A percentile compares a stretch with the other conserved stretches of the same genome.
Evolutionary conservation across 140 eudicot species (phyloP).

Genomic region (Oenanthe javanica): DNA sequence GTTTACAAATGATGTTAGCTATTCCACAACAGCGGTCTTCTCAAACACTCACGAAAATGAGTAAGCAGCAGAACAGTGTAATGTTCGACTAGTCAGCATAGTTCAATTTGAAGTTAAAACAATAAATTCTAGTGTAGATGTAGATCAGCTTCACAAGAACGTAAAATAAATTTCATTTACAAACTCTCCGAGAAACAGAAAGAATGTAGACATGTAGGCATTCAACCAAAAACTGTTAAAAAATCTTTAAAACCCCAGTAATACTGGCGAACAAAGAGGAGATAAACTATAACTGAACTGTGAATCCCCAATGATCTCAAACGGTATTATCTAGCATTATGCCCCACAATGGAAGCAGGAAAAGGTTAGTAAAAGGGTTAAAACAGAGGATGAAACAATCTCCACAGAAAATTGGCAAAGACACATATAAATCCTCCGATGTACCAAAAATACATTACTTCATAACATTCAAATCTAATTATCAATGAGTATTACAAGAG

Average conservation of each 20-base stretch:
- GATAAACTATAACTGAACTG: neutral
- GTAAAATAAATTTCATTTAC: neutral
- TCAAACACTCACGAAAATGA: neutral
- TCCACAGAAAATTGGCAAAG: neutral
- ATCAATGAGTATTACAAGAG: neutral
- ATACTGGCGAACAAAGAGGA: neutral
- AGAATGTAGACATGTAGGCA: neutral
- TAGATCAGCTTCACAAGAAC: neutral
- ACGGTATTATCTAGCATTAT: neutral
- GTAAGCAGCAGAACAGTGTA: neutral
- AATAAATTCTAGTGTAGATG: neutral
- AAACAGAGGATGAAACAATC: neutral
- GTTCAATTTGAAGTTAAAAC: neutral
- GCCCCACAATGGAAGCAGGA: neutral
- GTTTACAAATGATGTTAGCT: neutral
- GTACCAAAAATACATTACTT: neutral
- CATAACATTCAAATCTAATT: neutral
- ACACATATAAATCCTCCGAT: neutral
- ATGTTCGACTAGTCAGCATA: neutral
- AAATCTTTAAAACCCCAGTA: neutral
- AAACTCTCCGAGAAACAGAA: neutral
- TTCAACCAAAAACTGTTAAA: neutral
- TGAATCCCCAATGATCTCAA: neutral
- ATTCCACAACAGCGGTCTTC: neutral
- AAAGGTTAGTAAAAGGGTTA: neutral